These are phyloP conservation scores for Cucurbita maxima DNA, from an alignment of 306 rosid genomes.

Conservation along the genomic window DNA sequence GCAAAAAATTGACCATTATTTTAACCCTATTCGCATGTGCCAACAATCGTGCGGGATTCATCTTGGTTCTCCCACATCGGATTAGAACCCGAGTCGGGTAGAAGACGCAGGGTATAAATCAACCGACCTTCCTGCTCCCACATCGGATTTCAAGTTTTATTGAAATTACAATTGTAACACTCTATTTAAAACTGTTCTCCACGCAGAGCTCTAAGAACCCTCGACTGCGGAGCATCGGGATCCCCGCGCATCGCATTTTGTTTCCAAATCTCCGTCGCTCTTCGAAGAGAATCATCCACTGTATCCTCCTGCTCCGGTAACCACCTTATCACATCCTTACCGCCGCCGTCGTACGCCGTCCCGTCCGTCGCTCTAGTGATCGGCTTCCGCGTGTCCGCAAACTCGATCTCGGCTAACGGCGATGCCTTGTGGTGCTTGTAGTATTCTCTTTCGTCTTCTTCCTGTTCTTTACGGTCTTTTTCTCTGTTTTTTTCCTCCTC, in stretches of 20 bases:
- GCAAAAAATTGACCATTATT: too few species aligned
- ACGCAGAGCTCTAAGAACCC: slow-evolving; percentile 51
- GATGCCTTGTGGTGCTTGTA: slow-evolving; percentile 54
- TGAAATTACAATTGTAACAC: not conserved
- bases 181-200: slow-evolving; percentile 32
- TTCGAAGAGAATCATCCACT: slow-evolving; percentile 56
- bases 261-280: slow-evolving; percentile 51
- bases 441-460: slow-evolving; percentile 27
- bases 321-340: slow-evolving; percentile 37
- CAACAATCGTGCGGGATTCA: not conserved
- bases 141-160: too few species aligned
- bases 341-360: slow-evolving; percentile 14
- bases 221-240: slow-evolving; percentile 54
- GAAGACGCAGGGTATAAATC: not conserved
- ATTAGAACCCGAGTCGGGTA: not conserved
- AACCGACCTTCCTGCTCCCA: too few species aligned
- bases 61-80: not conserved
- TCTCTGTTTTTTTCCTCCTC: slow-evolving; percentile 1
- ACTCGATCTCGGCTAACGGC: slow-evolving; percentile 53
- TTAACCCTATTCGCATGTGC: too few species aligned
- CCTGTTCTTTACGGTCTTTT: slow-evolving; percentile 1
- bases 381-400: slow-evolving; percentile 56
- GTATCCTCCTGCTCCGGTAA: slow-evolving; percentile 69
- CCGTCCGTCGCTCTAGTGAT: slow-evolving; percentile 26
- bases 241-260: slow-evolving; percentile 52